Conservation (phyloP, 331 rosid genomes). For the Phaseolus coccineus region DNA sequence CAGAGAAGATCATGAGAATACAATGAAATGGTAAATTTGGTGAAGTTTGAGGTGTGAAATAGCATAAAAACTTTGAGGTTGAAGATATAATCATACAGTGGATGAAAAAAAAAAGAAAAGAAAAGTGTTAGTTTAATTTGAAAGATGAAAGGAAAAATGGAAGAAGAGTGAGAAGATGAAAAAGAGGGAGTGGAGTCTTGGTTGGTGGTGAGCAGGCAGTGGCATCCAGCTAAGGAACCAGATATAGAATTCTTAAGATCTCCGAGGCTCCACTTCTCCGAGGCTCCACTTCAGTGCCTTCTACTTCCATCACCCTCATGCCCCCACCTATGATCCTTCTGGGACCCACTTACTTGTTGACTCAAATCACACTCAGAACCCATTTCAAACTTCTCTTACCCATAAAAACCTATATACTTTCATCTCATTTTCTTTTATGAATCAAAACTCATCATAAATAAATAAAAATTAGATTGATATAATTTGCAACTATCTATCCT, state of each 20-base stretch:
- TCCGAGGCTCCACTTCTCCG: slow-evolving; percentile 44
- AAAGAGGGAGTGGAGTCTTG: slow-evolving; percentile 35
- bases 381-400: background rate
- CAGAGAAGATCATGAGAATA: too few relatives aligned
- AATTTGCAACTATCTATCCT: too few relatives aligned
- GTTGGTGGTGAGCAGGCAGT: slow-evolving; percentile 37
- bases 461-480: too few relatives aligned
- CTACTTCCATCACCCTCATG: background rate
- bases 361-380: background rate
- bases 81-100: too few relatives aligned
- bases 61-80: too few relatives aligned
- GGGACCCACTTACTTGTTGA: slow-evolving; percentile 21
- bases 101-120: too few relatives aligned
- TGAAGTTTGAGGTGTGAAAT: background rate
- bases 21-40: too few relatives aligned
- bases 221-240: slow-evolving; percentile 58
- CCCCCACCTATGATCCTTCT: slow-evolving; percentile 35
- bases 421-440: too few relatives aligned
- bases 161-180: background rate
- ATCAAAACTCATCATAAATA: too few relatives aligned
- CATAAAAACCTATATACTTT: too few relatives aligned
- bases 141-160: too few relatives aligned
- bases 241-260: slow-evolving; percentile 45
- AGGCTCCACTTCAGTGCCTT: slow-evolving; percentile 32
- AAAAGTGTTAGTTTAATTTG: too few relatives aligned